Evolutionary conservation across 108 stramenopile species (phyloP).

Genomic region (Fistulifera solaris): DNA sequence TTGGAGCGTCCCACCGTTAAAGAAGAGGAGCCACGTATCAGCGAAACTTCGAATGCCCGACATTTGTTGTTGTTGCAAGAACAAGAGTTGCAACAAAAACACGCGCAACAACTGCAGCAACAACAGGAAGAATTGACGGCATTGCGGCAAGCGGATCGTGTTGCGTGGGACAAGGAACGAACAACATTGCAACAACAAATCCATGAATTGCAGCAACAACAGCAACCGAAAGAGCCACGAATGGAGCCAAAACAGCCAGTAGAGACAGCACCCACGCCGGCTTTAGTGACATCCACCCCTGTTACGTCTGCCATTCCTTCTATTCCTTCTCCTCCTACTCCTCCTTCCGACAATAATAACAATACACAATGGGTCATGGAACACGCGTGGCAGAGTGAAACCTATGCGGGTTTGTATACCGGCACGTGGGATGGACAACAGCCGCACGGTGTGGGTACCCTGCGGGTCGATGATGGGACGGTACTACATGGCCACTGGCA

Average conservation of each 20-base stretch:
- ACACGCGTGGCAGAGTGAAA: constrained; percentile 2
- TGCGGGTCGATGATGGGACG: constrained; percentile 30
- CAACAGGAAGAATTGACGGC: not conserved
- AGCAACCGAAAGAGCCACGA: not conserved
- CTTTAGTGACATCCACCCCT: not conserved
- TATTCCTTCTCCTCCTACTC: not conserved
- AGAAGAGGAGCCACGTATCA: constrained; percentile 4
- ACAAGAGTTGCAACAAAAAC: not conserved
- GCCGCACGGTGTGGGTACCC: constrained; percentile 33
- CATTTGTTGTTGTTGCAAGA: not conserved
- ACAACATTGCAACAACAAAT: not conserved
- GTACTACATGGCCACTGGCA: constrained; percentile 35
- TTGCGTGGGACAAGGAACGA: not conserved
- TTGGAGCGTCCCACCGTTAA: not conserved
- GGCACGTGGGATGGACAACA: constrained; percentile 13
- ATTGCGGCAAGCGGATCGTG: too few relatives aligned
- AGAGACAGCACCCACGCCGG: constrained; percentile 2
- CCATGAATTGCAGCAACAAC: constrained; percentile 2
- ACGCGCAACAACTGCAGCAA: not conserved
- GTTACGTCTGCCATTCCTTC: not conserved
- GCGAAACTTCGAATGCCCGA: not conserved
- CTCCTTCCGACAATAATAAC: not conserved
- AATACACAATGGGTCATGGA: constrained; percentile 1
- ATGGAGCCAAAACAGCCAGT: not conserved
- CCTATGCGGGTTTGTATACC: constrained; percentile 27